A percentile compares a stretch with the other conserved stretches of the same genome.
Evolutionary conservation across 2,329 filamentous ascomycete genomes (phyloP).

Genomic region (Leptodontidium sp.): DNA sequence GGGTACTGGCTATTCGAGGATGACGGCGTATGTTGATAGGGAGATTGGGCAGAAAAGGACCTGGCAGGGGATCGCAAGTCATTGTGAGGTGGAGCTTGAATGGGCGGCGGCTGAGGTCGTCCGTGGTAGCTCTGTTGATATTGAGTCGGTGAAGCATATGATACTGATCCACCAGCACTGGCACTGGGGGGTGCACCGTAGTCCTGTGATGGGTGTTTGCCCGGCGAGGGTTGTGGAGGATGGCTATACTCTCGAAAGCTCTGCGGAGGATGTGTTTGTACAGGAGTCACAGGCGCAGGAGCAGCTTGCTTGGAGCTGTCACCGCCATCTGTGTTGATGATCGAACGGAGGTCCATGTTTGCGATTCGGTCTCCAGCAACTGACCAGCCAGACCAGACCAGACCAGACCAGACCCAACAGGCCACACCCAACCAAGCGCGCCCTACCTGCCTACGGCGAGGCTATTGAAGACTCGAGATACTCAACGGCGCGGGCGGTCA

Average conservation of each 20-base stretch:
- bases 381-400: constrained; percentile 13
- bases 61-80: constrained; percentile 54
- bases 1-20: constrained; percentile 46
- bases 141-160: constrained; percentile 45
- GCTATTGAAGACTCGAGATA: constrained; percentile 37
- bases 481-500: constrained; percentile 33
- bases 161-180: constrained; percentile 26
- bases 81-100: constrained; percentile 50
- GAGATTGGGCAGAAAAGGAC: constrained; percentile 47
- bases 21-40: constrained; percentile 45
- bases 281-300: constrained; percentile 45
- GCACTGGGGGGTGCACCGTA: constrained; percentile 40
- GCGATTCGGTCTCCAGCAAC: constrained; percentile 40
- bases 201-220: constrained; percentile 46
- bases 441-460: constrained; percentile 29
- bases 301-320: constrained; percentile 41
- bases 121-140: constrained; percentile 45
- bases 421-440: constrained; percentile 31
- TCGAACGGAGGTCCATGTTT: constrained; percentile 61
- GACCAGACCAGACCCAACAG: not conserved
- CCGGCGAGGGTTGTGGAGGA: constrained; percentile 43
- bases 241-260: constrained; percentile 46
- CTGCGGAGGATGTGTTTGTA: constrained; percentile 42
- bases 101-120: constrained; percentile 50
- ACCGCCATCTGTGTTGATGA: constrained; percentile 55